Base-by-base conservation (phyloP, 257 asterid species). In the Jacaranda mimosifolia region DNA sequence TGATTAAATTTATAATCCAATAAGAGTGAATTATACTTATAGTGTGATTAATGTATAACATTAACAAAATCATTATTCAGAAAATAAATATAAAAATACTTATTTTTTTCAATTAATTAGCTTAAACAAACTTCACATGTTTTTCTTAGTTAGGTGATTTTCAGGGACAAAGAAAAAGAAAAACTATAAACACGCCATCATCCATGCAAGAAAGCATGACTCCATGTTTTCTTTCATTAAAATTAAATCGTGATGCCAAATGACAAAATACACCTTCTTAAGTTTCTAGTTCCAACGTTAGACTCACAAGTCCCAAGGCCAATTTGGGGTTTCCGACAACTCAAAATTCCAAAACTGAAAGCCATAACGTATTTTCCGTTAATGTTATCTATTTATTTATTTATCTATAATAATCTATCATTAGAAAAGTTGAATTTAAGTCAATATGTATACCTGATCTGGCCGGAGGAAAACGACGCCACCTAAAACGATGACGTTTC, bases 381-480 rank as follows among this genome's bases (percentile, higher is more conserved):
- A 21, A 13, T 9, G 14, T 18, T 8, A 7, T 46, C 52, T 46
- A 3, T 6, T 9, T 48, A 3, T 11, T 42, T 42, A 4, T 42
- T 42, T 8, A 42, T 4, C 9, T 0, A 42, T 42, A 8, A 26
- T 26, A 26, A 26, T 26, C 32, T 26, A 26, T 26, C 32, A 26
- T 26, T 26, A 13, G 14, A 13, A 53, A 53, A 10, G 14, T 5
- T 10, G 8, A 53, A 53, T 12, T 18, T 42, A 7, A 9, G 13
- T 35, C 8, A 36, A 63, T 7, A 12, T 4, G 11, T 9, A 17
- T 21, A 94, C 98, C 97, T 88, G 93, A 78, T 84, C 83, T 0
- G 98, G 97, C 0, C 83, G 91, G 65, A 95, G 94, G 56, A 95
- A 92, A 13, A 92, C 98, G 49, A 91, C 77, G 74, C 85, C 91